Evolutionary conservation across 2,329 filamentous ascomycete genomes (phyloP), one percentile per base, ranked within the genome.

Genomic region (Alternaria arbusti): DNA sequence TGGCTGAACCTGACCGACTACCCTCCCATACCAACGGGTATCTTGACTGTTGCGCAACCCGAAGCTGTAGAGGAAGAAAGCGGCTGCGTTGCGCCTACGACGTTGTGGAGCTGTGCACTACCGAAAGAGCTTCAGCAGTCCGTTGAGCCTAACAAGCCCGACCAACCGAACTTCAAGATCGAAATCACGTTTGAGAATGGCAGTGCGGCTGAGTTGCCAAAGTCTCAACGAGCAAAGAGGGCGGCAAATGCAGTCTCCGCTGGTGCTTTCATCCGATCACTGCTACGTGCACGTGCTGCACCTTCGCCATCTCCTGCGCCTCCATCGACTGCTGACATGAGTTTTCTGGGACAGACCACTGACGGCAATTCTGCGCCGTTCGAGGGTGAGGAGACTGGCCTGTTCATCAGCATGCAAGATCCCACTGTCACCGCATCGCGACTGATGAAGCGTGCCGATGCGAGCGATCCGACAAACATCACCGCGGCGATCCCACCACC

Each of bases 1-100:
- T 97, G 93, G 91, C 84, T 97, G 60, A 97, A 97, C 75, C 78
- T 96, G 65, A 96, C 94, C 1, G 89, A 90, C 54, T 97, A 92
- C 70, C 94, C 94, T 17, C 91, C 94, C 0, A 92, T 97, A 73
- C 93, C 92, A 2, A 95, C 92, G 0, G 95, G 94, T 0, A 86
- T 95, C 17, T 86, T 92, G 64, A 96, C 93, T 0, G 86, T 97
- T 15, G 87, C 91, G 15, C 91, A 90, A 6, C 88, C 93, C 0
- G 87, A 92, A 69, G 89, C 91, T 54, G 86, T 86, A 0, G 81
- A 86, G 2, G 82, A 87, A n/a, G 86, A 88, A 57, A 87, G 87
- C 22, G 88, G 87, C 7, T 98, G 94, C 70, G 89, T 94, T 5
- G 83, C 85, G 8, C 91, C 91, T 1, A 84, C 88, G 4, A 92